Evolutionary conservation across 176 grass and related monocot species (phyloP).

Genomic region (Eleusine indica): DNA sequence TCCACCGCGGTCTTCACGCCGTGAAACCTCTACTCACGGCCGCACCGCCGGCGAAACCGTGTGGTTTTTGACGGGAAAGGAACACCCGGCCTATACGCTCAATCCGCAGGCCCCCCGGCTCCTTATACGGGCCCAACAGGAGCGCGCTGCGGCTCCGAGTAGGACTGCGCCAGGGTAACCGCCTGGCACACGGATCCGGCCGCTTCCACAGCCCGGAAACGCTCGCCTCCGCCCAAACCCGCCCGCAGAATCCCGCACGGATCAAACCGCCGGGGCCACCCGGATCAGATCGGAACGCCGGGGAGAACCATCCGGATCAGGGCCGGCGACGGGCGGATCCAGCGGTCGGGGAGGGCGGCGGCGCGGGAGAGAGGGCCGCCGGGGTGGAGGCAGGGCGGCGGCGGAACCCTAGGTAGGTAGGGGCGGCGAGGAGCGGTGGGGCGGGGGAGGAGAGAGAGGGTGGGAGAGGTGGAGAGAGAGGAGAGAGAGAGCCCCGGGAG

Average conservation of each 20-base stretch:
- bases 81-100: neutral
- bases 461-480: neutral
- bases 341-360: neutral
- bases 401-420: neutral
- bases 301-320: slow-evolving; percentile 20
- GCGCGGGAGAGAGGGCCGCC: neutral
- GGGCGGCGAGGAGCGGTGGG: neutral
- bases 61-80: neutral
- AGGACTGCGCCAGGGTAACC: neutral
- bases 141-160: neutral
- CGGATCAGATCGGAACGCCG: slow-evolving; percentile 1
- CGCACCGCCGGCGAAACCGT: neutral
- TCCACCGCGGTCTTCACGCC: neutral
- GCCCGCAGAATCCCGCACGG: neutral
- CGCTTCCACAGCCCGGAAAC: neutral
- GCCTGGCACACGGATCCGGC: slow-evolving; percentile 23
- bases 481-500: neutral
- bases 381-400: slow-evolving; percentile 8
- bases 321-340: slow-evolving; percentile 25
- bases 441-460: neutral
- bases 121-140: neutral
- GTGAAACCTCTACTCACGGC: neutral
- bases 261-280: slow-evolving; percentile 2
- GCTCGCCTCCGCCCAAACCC: slow-evolving; percentile 5
- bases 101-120: neutral